Evolutionary conservation across 2,329 filamentous ascomycete genomes (phyloP), one percentile per base, ranked within the genome.

Genomic region (Sporothrix pallida): DNA sequence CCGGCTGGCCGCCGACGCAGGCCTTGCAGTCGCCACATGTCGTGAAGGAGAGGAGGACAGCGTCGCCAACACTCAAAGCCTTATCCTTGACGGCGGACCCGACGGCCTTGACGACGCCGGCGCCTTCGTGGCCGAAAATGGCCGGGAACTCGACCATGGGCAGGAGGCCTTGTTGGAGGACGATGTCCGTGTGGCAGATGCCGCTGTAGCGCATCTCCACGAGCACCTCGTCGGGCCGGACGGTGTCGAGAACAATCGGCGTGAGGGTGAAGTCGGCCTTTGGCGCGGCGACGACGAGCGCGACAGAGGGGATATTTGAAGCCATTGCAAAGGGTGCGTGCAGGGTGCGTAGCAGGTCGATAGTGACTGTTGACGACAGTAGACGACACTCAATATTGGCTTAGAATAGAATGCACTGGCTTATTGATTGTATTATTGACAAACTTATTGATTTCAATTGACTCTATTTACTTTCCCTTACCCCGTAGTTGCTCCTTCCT

Each of bases 191-290:
- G 52, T 54, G 52, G 52, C 52, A 54, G n/a, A 54, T 54, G 52
- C 52, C 52, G 52, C 52, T 54, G 52, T 54, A 54, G n/a, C 17
- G 52, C 52, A 54, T 20, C 52, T 54, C 52, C 4, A 54, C 52
- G n/a, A 54, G 17, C 52, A 54, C 52, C n/a, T 54, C 52, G 7
- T 54, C 52, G n/a, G 17, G 17, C 5, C 52, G 52, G 52, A 54
- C 52, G n/a, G 52, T 20, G 52, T 54, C 17, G 7, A 54, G 52
- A 2, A 54, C 17, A 54, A 54, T 54, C 4, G 52, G 52, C 9
- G 52, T 54, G 4, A 54, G 10, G 2, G 17, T n/a, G 6, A 54
- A 54, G 52, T 54, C 52, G 52, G 52, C 17, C 52, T 54, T 54
- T 2, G 52, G 52, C 17, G 17, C 52, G 52, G 52, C 52, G 6